Percentiles rank a stretch among this genome's conserved stretches.
phyloP scores from a whole-genome alignment of 345 rosid genomes.

The Moricandia moricandioides region DNA sequence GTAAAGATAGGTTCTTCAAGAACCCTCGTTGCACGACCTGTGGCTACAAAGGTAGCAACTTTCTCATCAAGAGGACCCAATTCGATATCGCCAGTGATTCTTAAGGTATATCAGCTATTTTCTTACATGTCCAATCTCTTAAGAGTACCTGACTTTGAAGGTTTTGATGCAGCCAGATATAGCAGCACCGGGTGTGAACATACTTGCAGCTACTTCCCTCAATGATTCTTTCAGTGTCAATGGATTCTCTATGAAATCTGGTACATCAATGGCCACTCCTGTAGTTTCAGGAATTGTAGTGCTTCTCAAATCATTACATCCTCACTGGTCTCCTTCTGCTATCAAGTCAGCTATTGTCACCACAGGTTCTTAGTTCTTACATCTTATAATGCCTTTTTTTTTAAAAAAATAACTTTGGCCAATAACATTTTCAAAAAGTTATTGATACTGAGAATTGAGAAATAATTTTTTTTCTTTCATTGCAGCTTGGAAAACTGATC shows the following conservation, averaged over 20 bases:
- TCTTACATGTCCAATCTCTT: not conserved
- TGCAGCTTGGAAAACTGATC: slow-evolving; percentile 39
- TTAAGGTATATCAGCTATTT: slow-evolving; percentile 3
- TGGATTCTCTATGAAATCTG: slow-evolving; percentile 23
- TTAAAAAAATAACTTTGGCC: not conserved
- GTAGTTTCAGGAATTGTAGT: slow-evolving; percentile 39
- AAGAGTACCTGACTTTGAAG: not conserved
- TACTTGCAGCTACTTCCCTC: slow-evolving; percentile 38
- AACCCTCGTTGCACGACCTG: not conserved
- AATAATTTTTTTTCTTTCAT: not conserved
- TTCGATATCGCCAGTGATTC: slow-evolving; percentile 17
- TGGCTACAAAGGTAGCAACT: slow-evolving; percentile 12
- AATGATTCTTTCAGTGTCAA: not conserved
- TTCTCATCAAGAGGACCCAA: slow-evolving; percentile 27
- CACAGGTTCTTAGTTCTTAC: slow-evolving; percentile 43
- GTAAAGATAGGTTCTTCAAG: slow-evolving; percentile 13
- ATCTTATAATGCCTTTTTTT: not conserved
- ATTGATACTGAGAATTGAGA: not conserved
- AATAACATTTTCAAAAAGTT: not conserved
- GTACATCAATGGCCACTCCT: slow-evolving; percentile 50
- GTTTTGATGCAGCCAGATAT: slow-evolving; percentile 42
- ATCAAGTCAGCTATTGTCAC: slow-evolving; percentile 47
- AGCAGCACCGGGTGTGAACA: slow-evolving; percentile 43
- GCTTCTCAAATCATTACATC: slow-evolving; percentile 37
- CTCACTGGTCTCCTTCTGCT: slow-evolving; percentile 47